Base-by-base conservation (phyloP, 2,329 filamentous ascomycete genomes). In the Fusarium sp. region DNA sequence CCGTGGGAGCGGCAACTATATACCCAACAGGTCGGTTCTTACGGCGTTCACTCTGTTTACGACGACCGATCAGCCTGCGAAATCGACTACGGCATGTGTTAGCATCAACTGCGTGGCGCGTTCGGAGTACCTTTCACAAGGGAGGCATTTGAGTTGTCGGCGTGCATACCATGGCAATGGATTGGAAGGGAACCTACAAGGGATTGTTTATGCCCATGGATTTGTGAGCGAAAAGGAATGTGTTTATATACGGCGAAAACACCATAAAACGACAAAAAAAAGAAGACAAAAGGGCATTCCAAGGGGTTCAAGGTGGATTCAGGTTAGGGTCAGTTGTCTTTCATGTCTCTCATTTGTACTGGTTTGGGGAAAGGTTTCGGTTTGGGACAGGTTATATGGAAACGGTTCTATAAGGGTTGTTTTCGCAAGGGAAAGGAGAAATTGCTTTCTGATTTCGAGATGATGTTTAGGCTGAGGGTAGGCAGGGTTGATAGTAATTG, bases 11-110 rank as follows among this genome's bases (percentile, higher is more conserved):
- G 65, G 50, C 61, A 73, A 73, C 66, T 55, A 66, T 73, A 76
- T 76, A 76, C 71, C 70, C 70, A 66, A 72, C 61, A 65, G 71
- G 71, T 61, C 64, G 73, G 70, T 74, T 64, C 71, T 69, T 65
- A 60, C 53, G 70, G 72, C 65, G 70, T 76, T 75, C 50, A 69
- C 59, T 60, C 64, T 69, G 57, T 57, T 71, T 75, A 69, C 55
- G 37, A 68, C 52, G 42, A 49, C 56, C 49, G 54, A 64, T 62
- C 68, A 67, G 64, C 54, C 52, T 74, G 59, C 64, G 69, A 71
- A 56, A 67, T 64, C 70, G 55, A 69, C 66, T 63, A 55, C 70
- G 66, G 68, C 70, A 72, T 71, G 53, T 74, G 49, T 69, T 66
- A 69, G 64, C 72, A 75, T 68, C 63, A 64, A 54, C 41, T 66